Evolutionary conservation across 1,284 basidiomycete species (phyloP).

Genomic region (Melampsora americana): DNA sequence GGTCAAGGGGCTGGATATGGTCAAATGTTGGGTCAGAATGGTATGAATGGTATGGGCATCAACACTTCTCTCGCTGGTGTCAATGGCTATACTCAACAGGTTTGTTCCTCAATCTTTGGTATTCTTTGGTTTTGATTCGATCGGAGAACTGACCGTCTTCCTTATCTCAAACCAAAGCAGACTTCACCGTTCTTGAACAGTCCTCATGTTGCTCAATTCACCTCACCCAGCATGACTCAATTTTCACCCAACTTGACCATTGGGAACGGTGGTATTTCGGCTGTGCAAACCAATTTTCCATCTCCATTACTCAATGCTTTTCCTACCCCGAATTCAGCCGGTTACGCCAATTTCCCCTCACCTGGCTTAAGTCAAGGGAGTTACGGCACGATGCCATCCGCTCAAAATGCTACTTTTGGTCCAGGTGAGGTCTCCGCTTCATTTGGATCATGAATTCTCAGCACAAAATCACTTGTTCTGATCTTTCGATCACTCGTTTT

Average conservation of each 20-base stretch:
- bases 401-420: slow-evolving; percentile 41
- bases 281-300: slow-evolving; percentile 35
- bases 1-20: slow-evolving; percentile 35
- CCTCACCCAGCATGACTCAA: neutral
- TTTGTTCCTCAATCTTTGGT: neutral
- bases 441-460: neutral
- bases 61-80: slow-evolving; percentile 29
- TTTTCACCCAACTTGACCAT: slow-evolving; percentile 16
- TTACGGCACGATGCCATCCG: slow-evolving; percentile 44
- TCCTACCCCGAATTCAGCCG: slow-evolving; percentile 46
- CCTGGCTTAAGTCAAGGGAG: slow-evolving; percentile 43
- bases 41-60: slow-evolving; percentile 36
- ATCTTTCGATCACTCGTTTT: neutral
- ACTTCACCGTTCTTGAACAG: neutral
- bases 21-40: slow-evolving; percentile 34
- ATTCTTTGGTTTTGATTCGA: neutral
- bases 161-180: neutral
- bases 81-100: slow-evolving; percentile 42
- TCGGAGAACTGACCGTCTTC: neutral
- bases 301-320: slow-evolving; percentile 44
- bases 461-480: neutral
- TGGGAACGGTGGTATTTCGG: slow-evolving; percentile 7
- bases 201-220: slow-evolving; percentile 4
- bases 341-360: slow-evolving; percentile 46
- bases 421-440: slow-evolving; percentile 19